phyloP scores from a whole-genome alignment of 2,329 filamentous ascomycete species.

The Penicillium decumbens region DNA sequence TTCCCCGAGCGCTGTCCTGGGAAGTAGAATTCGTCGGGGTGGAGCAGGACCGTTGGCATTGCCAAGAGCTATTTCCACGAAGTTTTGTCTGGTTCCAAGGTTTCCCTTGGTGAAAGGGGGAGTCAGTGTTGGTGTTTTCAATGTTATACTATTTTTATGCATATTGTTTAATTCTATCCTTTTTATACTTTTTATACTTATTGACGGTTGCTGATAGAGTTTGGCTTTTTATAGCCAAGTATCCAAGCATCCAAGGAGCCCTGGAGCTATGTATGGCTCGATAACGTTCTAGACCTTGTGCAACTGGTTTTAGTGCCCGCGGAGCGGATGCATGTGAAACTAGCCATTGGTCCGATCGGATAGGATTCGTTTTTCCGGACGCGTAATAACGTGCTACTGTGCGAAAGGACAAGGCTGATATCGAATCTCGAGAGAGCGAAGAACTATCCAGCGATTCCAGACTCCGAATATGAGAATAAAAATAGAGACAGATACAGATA shows the following conservation, averaged over 20 bases:
- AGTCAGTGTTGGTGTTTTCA: background rate
- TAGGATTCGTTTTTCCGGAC: too few species aligned
- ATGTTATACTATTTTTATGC: background rate
- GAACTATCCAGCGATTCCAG: background rate
- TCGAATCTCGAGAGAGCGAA: background rate
- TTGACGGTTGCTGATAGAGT: too few species aligned
- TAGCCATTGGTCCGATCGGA: too few species aligned
- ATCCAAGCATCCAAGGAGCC: too few species aligned
- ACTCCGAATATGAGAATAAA: background rate
- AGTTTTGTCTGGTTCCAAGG: background rate
- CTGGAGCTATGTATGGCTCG: too few species aligned
- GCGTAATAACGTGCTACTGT: background rate
- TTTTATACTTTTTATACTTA: too few species aligned
- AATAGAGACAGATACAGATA: constrained; percentile 4
- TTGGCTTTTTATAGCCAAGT: too few species aligned
- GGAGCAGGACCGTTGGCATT: background rate
- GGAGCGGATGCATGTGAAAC: background rate
- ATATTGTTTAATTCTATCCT: too few species aligned
- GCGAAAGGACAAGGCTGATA: background rate
- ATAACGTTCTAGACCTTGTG: too few species aligned
- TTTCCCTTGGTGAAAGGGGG: background rate
- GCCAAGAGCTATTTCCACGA: constrained; percentile 2
- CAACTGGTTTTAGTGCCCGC: too few species aligned
- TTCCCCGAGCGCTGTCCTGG: background rate
- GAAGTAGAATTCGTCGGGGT: constrained; percentile 1